Percentiles rank a stretch among this genome's conserved stretches.
phyloP scores from a whole-genome alignment of 805 yeast species.

The Millerozyma acaciae region DNA sequence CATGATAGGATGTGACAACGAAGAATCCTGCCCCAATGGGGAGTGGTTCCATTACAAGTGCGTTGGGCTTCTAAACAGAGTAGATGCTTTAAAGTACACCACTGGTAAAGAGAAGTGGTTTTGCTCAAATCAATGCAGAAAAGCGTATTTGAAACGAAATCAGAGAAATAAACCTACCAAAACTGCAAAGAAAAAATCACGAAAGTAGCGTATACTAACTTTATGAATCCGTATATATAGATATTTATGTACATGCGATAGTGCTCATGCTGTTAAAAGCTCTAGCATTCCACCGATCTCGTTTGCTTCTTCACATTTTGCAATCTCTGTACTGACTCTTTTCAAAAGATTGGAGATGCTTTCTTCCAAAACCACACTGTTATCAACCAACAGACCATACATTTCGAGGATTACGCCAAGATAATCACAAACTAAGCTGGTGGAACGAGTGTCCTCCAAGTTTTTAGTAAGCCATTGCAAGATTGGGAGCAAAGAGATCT shows the following conservation, averaged over 20 bases:
- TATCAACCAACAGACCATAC: conserved; percentile 71
- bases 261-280: conserved; percentile 53
- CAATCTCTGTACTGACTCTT: conserved; percentile 64
- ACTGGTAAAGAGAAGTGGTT: conserved; percentile 37
- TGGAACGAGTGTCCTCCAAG: conserved; percentile 75
- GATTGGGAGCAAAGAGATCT: conserved; percentile 78
- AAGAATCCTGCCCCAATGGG: conserved; percentile 36
- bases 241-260: conserved; percentile 5
- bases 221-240: conserved; percentile 10
- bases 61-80: conserved; percentile 36
- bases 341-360: conserved; percentile 57
- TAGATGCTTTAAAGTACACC: conserved; percentile 33
- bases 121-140: conserved; percentile 33
- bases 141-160: conserved; percentile 9
- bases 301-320: conserved; percentile 81
- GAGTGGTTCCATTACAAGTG: conserved; percentile 47
- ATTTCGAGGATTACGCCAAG: conserved; percentile 64
- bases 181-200: conserved; percentile 9
- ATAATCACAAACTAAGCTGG: conserved; percentile 63
- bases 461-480: conserved; percentile 76
- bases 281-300: conserved; percentile 92
- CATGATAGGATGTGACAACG: conserved; percentile 94
- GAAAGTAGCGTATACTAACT: conserved; percentile 11
- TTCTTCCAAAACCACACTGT: conserved; percentile 74
- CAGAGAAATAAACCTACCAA: conserved; percentile 8